Base-by-base conservation (phyloP, 192 early-diverging fungal genomes). In the Linnemannia schmuckeri region DNA sequence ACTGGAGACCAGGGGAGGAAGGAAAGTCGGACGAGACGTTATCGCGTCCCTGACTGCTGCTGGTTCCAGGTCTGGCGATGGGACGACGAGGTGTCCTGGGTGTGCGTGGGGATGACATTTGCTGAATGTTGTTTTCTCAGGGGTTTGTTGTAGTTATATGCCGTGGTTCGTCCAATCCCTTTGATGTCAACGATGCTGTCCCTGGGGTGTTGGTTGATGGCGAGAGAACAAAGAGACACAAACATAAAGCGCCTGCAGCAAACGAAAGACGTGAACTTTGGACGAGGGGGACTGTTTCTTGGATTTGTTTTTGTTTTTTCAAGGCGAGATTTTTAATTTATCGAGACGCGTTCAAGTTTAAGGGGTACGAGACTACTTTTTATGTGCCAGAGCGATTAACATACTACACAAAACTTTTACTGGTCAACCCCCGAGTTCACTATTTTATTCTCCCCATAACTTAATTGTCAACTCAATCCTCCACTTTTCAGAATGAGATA, bases 1-100 rank as follows among this genome's bases (percentile, higher is more conserved):
- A 85, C n/a, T 87, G 75, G 13, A 87, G 76, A 44, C 85, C 85
- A 42, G 85, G 85, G 2, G 85, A 87, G 13, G 85, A 87, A 38
- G 85, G 85, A 37, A 87, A 70, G 37, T 81, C 85, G 8, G 85
- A 87, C 10, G 80, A 81, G 70, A 74, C 75, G 27, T 75, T 52
- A 52, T 81, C 84, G 35, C 79, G 47, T 42, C 61, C 52, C 13
- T 27, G 76, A 17, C 52, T 72, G 70, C 47, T 66, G 12, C 70
- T 79, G 38, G 70, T 27, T 70, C 70, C 70, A 72, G 70, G 41
- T 42, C 73, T 38, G 5, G 61, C 69, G 20, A 55, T 55, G 74
- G 55, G 75, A 40, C 75, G 42, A 20, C 81, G 70, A 73, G 81
- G 81, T 10, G 81, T 84, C 27, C 54, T 49, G 33, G 82, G 82